Evolutionary conservation across 495 filamentous ascomycete species (phyloP), one percentile per base, ranked within the genome.

Genomic region (Platismatia glauca): DNA sequence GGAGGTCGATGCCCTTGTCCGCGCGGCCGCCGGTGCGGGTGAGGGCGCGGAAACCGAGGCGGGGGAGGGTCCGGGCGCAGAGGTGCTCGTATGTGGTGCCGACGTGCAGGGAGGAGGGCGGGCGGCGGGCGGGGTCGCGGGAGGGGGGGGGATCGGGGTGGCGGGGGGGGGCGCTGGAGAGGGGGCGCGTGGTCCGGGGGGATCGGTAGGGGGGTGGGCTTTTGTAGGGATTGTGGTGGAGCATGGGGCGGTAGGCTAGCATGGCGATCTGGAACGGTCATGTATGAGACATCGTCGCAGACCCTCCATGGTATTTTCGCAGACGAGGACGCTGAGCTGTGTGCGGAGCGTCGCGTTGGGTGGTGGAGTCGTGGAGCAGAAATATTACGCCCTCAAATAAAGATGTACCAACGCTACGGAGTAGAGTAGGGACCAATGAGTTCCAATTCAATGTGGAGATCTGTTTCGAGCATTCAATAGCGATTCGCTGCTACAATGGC

Each of bases 1-100:
- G 75, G 0, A 97, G 81, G 71, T 97, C 93, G 69, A 95, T 89
- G 38, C 93, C 93, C 57, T 75, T 77, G 74, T 97, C 92, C 20
- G 82, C 82, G 34, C 76, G 77, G 43, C 89, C 87, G 66, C 94
- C 94, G 20, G 87, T 81, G 52, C 90, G 87, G 53, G 78, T 76
- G 7, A 97, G 81, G 7, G 44, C 16, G 35, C 70, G 68, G 75
- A 97, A 88, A 44, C 81, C 83, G 46, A 86, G 80, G 9, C 71
- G 73, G 12, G 78, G 70, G 1, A 97, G 84, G 20, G 83, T 76
- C n/a, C 70, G 63, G 44, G 82, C 81, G 12, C 87, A 84, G 9
- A 83, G 88, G 75, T 97, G 96, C 75, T 89, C 88, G 76, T 82
- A 88, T 69, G 79, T 71, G 7, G 77, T 82, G 63, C 81, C 80